A percentile compares a stretch with the other conserved stretches of the same genome.
Evolutionary conservation across 2,329 filamentous ascomycete species (phyloP).

Genomic region (Talaromyces verruculosus): DNA sequence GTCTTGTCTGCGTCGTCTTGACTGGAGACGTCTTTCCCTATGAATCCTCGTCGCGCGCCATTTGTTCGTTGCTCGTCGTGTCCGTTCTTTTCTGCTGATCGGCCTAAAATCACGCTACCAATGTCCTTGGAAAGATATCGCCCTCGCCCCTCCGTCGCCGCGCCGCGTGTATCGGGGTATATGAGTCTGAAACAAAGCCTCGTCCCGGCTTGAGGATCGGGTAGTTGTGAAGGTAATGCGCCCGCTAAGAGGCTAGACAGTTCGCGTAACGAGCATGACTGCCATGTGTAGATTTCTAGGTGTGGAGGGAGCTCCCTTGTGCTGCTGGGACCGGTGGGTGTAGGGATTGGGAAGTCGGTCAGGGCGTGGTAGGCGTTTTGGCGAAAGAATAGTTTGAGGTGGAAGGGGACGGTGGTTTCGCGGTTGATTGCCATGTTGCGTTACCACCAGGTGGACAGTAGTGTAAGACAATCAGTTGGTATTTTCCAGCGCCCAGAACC

Average conservation of each 20-base stretch:
- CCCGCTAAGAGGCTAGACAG: slow-evolving; percentile 74
- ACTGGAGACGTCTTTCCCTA: slow-evolving; percentile 44
- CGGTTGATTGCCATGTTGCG: slow-evolving; percentile 44
- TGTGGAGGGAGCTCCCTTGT: slow-evolving; percentile 61
- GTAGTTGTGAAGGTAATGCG: slow-evolving; percentile 67
- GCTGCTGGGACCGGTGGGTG: slow-evolving; percentile 54
- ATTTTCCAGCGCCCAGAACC: no score
- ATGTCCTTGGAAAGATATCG: slow-evolving; percentile 77
- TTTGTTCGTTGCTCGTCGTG: slow-evolving; percentile 35
- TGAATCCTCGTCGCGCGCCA: slow-evolving; percentile 36
- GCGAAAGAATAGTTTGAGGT: slow-evolving; percentile 82
- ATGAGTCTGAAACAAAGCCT: slow-evolving; percentile 85
- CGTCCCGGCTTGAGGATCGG: slow-evolving; percentile 73
- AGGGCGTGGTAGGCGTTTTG: slow-evolving; percentile 66
- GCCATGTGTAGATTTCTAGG: slow-evolving; percentile 83
- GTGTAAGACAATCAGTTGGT: no score
- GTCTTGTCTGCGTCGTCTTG: slow-evolving; percentile 68
- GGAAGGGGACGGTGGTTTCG: slow-evolving; percentile 73
- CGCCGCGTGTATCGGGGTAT: slow-evolving; percentile 68
- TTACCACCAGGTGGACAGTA: no score
- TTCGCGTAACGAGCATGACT: slow-evolving; percentile 75
- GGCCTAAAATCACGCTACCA: slow-evolving; percentile 74
- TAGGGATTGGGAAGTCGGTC: slow-evolving; percentile 41
- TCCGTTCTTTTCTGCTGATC: slow-evolving; percentile 39
- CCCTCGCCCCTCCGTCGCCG: slow-evolving; percentile 47